Conservation (phyloP, 306 rosid genomes). For the Comarum palustre region DNA sequence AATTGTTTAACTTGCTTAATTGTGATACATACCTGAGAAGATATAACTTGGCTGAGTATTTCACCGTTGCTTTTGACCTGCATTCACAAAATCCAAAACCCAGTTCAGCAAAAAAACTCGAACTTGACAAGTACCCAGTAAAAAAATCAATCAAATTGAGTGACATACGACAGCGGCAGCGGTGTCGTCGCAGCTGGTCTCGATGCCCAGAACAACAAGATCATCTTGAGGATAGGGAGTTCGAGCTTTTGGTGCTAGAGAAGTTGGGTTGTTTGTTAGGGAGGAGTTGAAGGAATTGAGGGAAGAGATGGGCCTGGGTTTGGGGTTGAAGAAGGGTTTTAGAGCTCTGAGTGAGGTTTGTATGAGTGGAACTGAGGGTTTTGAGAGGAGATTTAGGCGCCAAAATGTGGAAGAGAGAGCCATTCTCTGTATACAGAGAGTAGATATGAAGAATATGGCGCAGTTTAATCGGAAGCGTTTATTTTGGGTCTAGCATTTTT, state of each 20-base stretch:
- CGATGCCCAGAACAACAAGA: slow-evolving; percentile 75
- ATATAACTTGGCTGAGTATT: slow-evolving; percentile 83
- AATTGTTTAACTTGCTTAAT: neutral
- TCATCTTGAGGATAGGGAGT: slow-evolving; percentile 30
- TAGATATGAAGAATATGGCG: too few species aligned
- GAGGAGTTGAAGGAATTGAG: slow-evolving; percentile 15
- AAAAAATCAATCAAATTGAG: neutral
- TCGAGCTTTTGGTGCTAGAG: slow-evolving; percentile 14
- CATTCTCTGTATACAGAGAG: slow-evolving; percentile 21
- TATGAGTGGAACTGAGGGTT: slow-evolving; percentile 37
- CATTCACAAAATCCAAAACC: slow-evolving; percentile 14
- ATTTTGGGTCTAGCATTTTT: too few species aligned
- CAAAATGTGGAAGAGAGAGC: slow-evolving; percentile 53
- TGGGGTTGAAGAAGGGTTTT: slow-evolving; percentile 29
- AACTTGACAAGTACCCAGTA: neutral
- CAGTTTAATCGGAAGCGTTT: too few species aligned
- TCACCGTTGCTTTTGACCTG: slow-evolving; percentile 84
- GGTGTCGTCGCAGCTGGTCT: slow-evolving; percentile 97
- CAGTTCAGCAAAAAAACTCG: neutral
- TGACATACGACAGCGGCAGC: slow-evolving; percentile 80
- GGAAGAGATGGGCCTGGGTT: slow-evolving; percentile 14
- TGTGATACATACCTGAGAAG: slow-evolving; percentile 69
- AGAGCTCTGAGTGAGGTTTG: slow-evolving; percentile 22
- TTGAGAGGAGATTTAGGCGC: slow-evolving; percentile 62
- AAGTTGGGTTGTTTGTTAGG: neutral